Evolutionary conservation across 106 monocot genomes (phyloP), one percentile per base, ranked within the genome.

Genomic region (Xerophyta viscosa): DNA sequence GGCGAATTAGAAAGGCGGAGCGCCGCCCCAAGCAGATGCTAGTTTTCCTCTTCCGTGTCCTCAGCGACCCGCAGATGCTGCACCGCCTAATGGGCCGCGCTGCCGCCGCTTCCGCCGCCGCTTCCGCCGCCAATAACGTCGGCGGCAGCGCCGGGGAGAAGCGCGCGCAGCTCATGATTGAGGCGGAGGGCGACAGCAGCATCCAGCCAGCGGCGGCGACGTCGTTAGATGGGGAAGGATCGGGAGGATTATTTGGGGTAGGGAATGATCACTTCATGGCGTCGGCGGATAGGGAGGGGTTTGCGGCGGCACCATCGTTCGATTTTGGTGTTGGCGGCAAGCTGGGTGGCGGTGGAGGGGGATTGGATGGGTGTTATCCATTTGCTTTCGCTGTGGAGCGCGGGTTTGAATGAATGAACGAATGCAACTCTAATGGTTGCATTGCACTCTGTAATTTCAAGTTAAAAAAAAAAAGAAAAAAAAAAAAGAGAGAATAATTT

Each of bases 1-100:
- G 21, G 27, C 24, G 58, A 9, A n/a, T 58, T 23, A 12, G 5
- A 15, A 43, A 58, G 3, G 37, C 44, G 10, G 58, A 58, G 26
- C 14, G 27, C 0, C 21, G 36, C 28, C 42, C 58, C n/a, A 58
- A 45, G 26, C 58, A 58, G 43, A 44, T 58, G 58, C 21, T 45
- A 0, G 58, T 3, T n/a, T 58, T 58, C 27, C 24, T 58, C 18
- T 13, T 17, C 15, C 42, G 44, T 0, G 36, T 54, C 7, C 13
- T 37, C 13, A 21, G 36, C 4, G 54, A 37, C 20, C 54, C 54
- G 9, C 3, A 29, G n/a, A 27, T 52, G 9, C 52, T 52, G n/a
- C 52, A 18, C 21, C 20, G 21, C 10, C 17, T 41, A 0, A 3
- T 24, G 57, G 23, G 59, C 72, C 14, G 48, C 60, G 10, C 60